Conservation (phyloP, 2,329 filamentous ascomycete genomes). For the Fusarium compactum region DNA sequence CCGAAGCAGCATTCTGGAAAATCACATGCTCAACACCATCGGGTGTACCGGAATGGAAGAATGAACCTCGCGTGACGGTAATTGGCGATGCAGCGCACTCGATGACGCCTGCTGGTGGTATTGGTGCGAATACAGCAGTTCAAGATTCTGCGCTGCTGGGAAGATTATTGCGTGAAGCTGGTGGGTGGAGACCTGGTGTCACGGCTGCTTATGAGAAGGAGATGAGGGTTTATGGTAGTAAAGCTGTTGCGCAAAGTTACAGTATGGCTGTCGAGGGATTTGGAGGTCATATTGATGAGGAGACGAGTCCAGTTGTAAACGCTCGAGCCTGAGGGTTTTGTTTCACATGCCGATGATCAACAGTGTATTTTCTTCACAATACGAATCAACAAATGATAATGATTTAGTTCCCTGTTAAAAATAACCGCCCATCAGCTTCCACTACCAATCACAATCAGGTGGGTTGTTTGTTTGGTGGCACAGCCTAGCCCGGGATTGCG, state of each 20-base stretch:
- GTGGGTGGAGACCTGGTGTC: constrained; percentile 65
- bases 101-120: constrained; percentile 69
- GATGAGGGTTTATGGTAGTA: constrained; percentile 71
- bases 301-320: constrained; percentile 27
- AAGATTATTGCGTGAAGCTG: constrained; percentile 62
- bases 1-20: constrained; percentile 74
- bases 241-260: constrained; percentile 68
- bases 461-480: background rate
- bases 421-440: background rate
- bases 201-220: constrained; percentile 69
- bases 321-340: background rate
- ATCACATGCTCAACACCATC: constrained; percentile 72
- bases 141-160: constrained; percentile 67
- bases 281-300: constrained; percentile 61
- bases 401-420: background rate
- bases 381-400: background rate
- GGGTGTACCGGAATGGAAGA: constrained; percentile 71
- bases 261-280: constrained; percentile 58
- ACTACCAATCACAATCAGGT: background rate
- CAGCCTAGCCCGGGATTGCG: constrained; percentile 26
- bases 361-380: background rate
- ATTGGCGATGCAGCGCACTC: constrained; percentile 69
- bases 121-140: constrained; percentile 69
- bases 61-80: constrained; percentile 68
- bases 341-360: background rate